Evolutionary conservation across 1,139 yeast genomes (phyloP), one percentile per base, ranked within the genome.

Genomic region (Suhomyces wounanorum): DNA sequence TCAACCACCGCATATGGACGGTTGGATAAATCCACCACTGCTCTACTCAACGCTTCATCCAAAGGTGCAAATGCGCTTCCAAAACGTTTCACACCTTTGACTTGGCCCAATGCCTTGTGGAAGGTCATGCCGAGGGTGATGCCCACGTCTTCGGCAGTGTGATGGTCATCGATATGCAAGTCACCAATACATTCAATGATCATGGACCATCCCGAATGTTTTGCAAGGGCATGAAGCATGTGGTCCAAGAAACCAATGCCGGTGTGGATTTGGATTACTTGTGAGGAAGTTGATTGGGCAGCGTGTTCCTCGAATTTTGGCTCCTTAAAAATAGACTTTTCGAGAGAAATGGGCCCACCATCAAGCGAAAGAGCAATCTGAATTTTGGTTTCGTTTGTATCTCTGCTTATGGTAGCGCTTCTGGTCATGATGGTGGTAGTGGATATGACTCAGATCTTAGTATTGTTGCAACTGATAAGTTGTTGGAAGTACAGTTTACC

Each of bases 211-310:
- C 99, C 99, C 1, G 95, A 78, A 69, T 94, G 99, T 66, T 94
- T 94, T 41, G 98, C 97, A 59, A 94, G 77, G 0, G 99, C 99
- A 64, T 92, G 97, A 43, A 94, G 77, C 99, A 94, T 94, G 69
- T 94, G 99, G 72, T 94, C 99, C 55, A 94, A 75, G 66, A 94
- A 94, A 1, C 99, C 99, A 50, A 94, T 82, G 41, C 99, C 99
- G 0, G 98, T 88, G 62, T 89, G 89, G 50, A 94, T 84, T 43
- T 82, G 76, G 55, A 94, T 91, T 11, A 80, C 75, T 67, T 94
- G 99, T 3, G 87, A 72, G 2, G 80, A 69, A 0, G 89, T 77
- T 4, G 72, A 60, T 66, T 87, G 92, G 45, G 79, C 62, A 40
- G 90, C 96, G 64, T 85, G 91, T 16, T 62, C 72, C 10, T 70